Evolutionary conservation across 371 early-diverging fungal genomes (phyloP).

Genomic region (Lichtheimia hyalospora): DNA sequence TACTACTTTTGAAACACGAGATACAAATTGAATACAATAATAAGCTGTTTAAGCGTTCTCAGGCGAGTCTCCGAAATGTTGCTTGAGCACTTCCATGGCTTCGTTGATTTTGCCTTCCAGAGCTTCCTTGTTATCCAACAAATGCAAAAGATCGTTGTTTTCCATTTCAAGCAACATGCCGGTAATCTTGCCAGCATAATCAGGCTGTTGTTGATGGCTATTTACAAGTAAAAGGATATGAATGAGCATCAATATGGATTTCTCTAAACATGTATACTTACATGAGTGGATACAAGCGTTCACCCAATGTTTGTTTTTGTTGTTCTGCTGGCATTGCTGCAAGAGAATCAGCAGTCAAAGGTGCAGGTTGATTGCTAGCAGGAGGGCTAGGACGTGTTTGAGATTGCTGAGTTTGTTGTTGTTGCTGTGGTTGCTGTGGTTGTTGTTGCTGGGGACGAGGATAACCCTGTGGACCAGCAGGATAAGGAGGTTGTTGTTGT

Average conservation of each 20-base stretch:
- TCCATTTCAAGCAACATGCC: constrained; percentile 99
- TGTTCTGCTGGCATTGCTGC: constrained; percentile 81
- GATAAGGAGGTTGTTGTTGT: constrained; percentile 49
- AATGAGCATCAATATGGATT: neutral
- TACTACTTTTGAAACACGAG: no score
- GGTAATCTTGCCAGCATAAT: constrained; percentile 94
- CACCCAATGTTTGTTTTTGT: constrained; percentile 96
- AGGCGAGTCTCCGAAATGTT: constrained; percentile 45
- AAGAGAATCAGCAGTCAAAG: constrained; percentile 79
- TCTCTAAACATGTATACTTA: constrained; percentile 1
- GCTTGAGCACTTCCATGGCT: constrained; percentile 88
- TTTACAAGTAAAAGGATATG: no score
- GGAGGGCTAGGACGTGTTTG: constrained; percentile 40
- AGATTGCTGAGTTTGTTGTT: constrained; percentile 14
- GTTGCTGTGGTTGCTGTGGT: constrained; percentile 19
- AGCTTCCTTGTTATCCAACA: constrained; percentile 80
- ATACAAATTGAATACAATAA: no score
- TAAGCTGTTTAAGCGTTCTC: neutral
- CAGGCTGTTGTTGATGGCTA: constrained; percentile 57
- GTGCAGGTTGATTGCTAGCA: constrained; percentile 30
- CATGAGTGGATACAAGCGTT: constrained; percentile 89
- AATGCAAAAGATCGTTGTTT: constrained; percentile 86
- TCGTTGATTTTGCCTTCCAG: constrained; percentile 78
- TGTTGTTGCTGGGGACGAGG: constrained; percentile 9
- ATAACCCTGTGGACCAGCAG: constrained; percentile 43